phyloP scores from a whole-genome alignment of 2,329 filamentous ascomycete genomes.

The Ampelomyces quisqualis region DNA sequence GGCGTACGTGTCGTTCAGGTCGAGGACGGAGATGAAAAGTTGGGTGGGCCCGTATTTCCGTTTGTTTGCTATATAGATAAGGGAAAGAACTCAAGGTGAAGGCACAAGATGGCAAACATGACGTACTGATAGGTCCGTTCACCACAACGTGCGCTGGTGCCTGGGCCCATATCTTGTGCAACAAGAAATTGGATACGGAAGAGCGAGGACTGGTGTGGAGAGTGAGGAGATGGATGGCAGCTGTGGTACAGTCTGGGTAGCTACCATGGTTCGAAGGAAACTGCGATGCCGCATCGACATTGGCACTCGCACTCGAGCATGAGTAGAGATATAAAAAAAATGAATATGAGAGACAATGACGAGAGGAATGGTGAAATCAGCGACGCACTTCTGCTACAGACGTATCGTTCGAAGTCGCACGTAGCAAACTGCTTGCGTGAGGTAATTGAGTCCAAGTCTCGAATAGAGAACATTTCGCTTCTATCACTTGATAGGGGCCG shows the following conservation, averaged over 20 bases:
- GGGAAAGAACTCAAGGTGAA: conserved; percentile 11
- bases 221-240: not conserved
- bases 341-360: not conserved
- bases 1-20: not conserved
- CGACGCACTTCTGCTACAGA: too few species aligned
- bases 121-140: conserved; percentile 1
- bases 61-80: conserved; percentile 11
- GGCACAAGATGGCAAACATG: conserved; percentile 4
- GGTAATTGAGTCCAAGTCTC: too few species aligned
- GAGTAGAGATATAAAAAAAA: not conserved
- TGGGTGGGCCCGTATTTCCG: not conserved
- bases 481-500: too few species aligned
- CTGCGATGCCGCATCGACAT: not conserved
- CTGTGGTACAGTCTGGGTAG: too few species aligned
- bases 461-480: too few species aligned
- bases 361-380: too few species aligned
- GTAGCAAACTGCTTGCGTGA: too few species aligned
- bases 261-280: not conserved
- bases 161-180: not conserved
- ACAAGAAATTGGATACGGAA: not conserved
- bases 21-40: not conserved
- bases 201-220: not conserved
- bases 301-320: not conserved
- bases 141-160: not conserved
- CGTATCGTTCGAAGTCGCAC: too few species aligned